Evolutionary conservation across 257 asterid genomes (phyloP).

Genomic region (Catharanthus roseus): DNA sequence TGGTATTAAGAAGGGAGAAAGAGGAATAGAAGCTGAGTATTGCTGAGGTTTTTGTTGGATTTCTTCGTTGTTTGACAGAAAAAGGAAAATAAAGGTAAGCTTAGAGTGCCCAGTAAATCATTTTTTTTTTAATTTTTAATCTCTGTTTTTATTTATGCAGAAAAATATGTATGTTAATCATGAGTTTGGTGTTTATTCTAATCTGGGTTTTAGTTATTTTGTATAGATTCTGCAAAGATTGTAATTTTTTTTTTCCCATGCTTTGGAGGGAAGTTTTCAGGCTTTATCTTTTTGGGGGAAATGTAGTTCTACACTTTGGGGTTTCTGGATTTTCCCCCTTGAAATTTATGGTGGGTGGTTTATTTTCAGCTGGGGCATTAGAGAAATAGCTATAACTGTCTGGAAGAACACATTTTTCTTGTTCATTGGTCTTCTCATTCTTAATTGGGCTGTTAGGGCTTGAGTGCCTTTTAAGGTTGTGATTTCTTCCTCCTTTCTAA

Average conservation of each 20-base stretch:
- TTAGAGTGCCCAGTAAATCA: slow-evolving; percentile 5
- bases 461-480: neutral
- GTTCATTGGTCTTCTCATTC: neutral
- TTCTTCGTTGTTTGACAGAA: slow-evolving; percentile 3
- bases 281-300: neutral
- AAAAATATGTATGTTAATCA: neutral
- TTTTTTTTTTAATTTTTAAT: slow-evolving; percentile 8
- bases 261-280: neutral
- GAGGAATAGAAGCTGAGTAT: slow-evolving; percentile 8
- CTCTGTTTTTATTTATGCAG: neutral
- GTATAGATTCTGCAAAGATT: slow-evolving; percentile 15
- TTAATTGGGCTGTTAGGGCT: slow-evolving; percentile 1
- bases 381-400: neutral
- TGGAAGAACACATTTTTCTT: neutral
- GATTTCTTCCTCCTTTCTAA: neutral
- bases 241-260: slow-evolving; percentile 19
- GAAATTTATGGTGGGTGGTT: slow-evolving; percentile 4
- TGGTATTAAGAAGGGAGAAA: slow-evolving; percentile 16
- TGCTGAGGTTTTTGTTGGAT: slow-evolving; percentile 14
- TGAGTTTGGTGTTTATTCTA: slow-evolving; percentile 14
- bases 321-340: neutral
- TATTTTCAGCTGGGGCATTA: neutral
- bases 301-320: neutral
- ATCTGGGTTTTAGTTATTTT: slow-evolving; percentile 19
- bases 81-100: slow-evolving; percentile 12